Conservation (phyloP, 1,284 basidiomycete species). For the Apiotrichum montevideense region DNA sequence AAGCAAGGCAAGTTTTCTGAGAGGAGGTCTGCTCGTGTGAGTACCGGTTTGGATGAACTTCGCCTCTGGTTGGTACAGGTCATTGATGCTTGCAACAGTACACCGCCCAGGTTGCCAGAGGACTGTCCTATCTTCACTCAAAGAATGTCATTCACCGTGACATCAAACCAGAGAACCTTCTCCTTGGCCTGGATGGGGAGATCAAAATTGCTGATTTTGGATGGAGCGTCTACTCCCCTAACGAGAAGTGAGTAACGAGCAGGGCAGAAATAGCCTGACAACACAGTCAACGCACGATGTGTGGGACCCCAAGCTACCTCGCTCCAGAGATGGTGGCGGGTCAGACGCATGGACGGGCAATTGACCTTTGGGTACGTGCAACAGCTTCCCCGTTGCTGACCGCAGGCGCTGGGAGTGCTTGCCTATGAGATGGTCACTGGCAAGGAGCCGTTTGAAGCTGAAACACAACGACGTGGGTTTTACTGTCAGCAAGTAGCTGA, state of each 20-base stretch:
- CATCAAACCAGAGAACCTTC: constrained; percentile 96
- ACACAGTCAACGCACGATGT: constrained; percentile 64
- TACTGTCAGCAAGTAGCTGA: too few relatives aligned
- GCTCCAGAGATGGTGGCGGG: constrained; percentile 97
- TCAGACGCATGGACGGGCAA: constrained; percentile 30
- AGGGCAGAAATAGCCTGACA: neutral
- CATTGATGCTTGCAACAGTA: constrained; percentile 53
- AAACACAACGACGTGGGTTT: neutral
- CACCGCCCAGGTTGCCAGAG: constrained; percentile 95
- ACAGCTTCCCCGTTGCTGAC: neutral
- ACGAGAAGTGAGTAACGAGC: constrained; percentile 42
- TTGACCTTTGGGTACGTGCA: constrained; percentile 36
- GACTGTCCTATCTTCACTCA: constrained; percentile 79
- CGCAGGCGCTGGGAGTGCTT: constrained; percentile 89
- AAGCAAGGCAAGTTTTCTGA: constrained; percentile 69
- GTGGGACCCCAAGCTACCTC: constrained; percentile 89
- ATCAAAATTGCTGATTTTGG: constrained; percentile 99
- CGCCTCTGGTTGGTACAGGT: too few relatives aligned
- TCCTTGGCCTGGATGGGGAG: constrained; percentile 82
- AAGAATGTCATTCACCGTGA: constrained; percentile 99
- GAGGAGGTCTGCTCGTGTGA: constrained; percentile 62
- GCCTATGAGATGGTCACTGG: constrained; percentile 91
- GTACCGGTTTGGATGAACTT: constrained; percentile 15
- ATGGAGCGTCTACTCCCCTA: constrained; percentile 93
- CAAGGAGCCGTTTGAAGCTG: constrained; percentile 80